A percentile compares a stretch with the other conserved stretches of the same genome.
Evolutionary conservation across 2,329 filamentous ascomycete genomes (phyloP).

Genomic region (Cladophialophora immunda): DNA sequence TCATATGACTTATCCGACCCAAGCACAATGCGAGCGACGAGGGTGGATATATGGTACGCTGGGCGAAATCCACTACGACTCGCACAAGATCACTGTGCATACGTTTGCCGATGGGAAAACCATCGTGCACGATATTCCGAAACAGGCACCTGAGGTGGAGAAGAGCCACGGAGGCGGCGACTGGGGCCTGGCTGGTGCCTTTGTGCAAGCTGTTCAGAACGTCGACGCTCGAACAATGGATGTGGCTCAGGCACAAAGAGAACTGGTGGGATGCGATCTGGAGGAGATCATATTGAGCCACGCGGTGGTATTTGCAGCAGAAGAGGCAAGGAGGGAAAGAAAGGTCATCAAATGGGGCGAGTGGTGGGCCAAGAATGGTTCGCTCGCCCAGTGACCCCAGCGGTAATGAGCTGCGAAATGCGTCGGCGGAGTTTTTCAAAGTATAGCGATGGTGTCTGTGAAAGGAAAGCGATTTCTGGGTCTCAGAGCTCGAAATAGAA

Average conservation of each 20-base stretch:
- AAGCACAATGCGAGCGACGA: slow-evolving; percentile 84
- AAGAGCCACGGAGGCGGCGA: slow-evolving; percentile 78
- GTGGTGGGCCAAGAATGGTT: slow-evolving; percentile 67
- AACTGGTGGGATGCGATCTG: slow-evolving; percentile 80
- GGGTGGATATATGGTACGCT: slow-evolving; percentile 85
- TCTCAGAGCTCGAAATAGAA: not conserved
- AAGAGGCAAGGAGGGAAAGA: slow-evolving; percentile 77
- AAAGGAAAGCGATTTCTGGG: not conserved
- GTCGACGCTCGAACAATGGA: slow-evolving; percentile 76
- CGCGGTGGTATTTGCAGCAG: slow-evolving; percentile 91
- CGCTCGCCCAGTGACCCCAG: slow-evolving; percentile 5
- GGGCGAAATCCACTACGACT: slow-evolving; percentile 89
- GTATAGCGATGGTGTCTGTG: not conserved
- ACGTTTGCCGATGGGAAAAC: slow-evolving; percentile 69
- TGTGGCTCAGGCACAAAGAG: slow-evolving; percentile 75
- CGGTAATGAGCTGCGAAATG: not conserved
- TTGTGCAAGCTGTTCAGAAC: slow-evolving; percentile 80
- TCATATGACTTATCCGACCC: slow-evolving; percentile 93
- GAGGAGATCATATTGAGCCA: slow-evolving; percentile 91
- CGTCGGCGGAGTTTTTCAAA: not conserved
- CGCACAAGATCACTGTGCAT: slow-evolving; percentile 76
- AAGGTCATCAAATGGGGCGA: slow-evolving; percentile 76
- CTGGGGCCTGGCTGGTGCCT: slow-evolving; percentile 80
- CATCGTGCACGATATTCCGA: slow-evolving; percentile 67
- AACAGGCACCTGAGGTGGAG: slow-evolving; percentile 64